phyloP scores from a whole-genome alignment of 1,284 basidiomycete species.

The Malassezia brasiliensis region DNA sequence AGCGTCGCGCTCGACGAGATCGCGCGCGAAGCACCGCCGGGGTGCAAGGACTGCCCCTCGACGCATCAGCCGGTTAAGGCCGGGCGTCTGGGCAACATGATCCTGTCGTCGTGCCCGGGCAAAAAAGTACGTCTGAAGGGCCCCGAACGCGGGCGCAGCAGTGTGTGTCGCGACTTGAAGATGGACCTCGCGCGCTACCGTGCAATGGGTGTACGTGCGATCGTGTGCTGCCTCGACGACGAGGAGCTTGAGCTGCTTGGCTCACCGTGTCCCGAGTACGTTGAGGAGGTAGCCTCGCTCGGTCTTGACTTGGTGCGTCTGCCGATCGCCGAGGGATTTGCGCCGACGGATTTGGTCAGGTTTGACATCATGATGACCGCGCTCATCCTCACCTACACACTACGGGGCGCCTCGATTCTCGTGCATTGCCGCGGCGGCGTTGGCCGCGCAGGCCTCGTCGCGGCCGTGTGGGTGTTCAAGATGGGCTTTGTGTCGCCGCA shows the following conservation, averaged over 20 bases:
- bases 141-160: constrained; percentile 67
- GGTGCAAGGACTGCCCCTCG: background rate
- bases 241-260: constrained; percentile 75
- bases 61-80: background rate
- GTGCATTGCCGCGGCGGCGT: constrained; percentile 92
- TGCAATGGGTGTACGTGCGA: constrained; percentile 64
- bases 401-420: constrained; percentile 64
- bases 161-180: constrained; percentile 71
- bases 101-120: constrained; percentile 84
- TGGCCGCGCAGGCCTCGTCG: constrained; percentile 82
- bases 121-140: constrained; percentile 84
- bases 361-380: constrained; percentile 65
- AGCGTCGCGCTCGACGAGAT: constrained; percentile 24
- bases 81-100: constrained; percentile 66
- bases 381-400: constrained; percentile 65
- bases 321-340: constrained; percentile 82
- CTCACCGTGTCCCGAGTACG: constrained; percentile 70
- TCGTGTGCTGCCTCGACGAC: constrained; percentile 81
- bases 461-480: constrained; percentile 84
- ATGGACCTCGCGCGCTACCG: constrained; percentile 70
- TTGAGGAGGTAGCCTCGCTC: constrained; percentile 56
- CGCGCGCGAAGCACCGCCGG: background rate
- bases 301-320: constrained; percentile 67
- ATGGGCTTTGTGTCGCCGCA: constrained; percentile 59
- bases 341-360: constrained; percentile 69